These are phyloP conservation scores for Cladosporium austrohemisphaericum DNA, from an alignment of 2,329 filamentous ascomycete species.

Conservation along the genomic window DNA sequence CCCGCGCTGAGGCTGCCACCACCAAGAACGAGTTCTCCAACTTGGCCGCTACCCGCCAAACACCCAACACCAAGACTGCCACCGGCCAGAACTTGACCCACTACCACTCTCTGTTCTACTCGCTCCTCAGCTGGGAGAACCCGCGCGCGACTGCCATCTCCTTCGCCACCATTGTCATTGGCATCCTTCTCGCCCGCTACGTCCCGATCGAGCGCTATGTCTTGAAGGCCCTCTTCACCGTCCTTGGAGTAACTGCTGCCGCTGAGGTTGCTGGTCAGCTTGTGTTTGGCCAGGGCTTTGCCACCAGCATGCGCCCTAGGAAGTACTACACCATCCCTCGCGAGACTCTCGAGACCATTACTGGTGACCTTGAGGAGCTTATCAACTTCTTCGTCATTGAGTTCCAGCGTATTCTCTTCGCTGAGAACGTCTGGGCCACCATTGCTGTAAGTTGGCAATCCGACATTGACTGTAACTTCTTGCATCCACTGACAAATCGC, in stretches of 20 bases:
- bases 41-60: slow-evolving; percentile 52
- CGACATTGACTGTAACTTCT: neutral
- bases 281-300: slow-evolving; percentile 55
- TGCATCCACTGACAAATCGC: slow-evolving; percentile 20
- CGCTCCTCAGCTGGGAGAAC: slow-evolving; percentile 64
- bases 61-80: slow-evolving; percentile 52
- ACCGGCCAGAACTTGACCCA: slow-evolving; percentile 62
- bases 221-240: slow-evolving; percentile 58
- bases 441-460: slow-evolving; percentile 48
- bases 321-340: slow-evolving; percentile 65
- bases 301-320: slow-evolving; percentile 58
- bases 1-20: slow-evolving; percentile 54
- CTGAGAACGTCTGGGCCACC: slow-evolving; percentile 61
- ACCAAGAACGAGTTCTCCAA: slow-evolving; percentile 57
- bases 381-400: slow-evolving; percentile 67
- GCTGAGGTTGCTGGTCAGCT: slow-evolving; percentile 56
- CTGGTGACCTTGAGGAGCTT: slow-evolving; percentile 61
- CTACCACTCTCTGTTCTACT: slow-evolving; percentile 66
- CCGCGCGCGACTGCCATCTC: slow-evolving; percentile 61
- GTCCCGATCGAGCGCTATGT: slow-evolving; percentile 59
- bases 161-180: slow-evolving; percentile 52
- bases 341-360: slow-evolving; percentile 58
- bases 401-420: slow-evolving; percentile 63
- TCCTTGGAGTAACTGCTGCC: slow-evolving; percentile 56
- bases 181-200: slow-evolving; percentile 62